phyloP scores from a whole-genome alignment of 2,329 filamentous ascomycete genomes.

The Fusarium mexicanum region DNA sequence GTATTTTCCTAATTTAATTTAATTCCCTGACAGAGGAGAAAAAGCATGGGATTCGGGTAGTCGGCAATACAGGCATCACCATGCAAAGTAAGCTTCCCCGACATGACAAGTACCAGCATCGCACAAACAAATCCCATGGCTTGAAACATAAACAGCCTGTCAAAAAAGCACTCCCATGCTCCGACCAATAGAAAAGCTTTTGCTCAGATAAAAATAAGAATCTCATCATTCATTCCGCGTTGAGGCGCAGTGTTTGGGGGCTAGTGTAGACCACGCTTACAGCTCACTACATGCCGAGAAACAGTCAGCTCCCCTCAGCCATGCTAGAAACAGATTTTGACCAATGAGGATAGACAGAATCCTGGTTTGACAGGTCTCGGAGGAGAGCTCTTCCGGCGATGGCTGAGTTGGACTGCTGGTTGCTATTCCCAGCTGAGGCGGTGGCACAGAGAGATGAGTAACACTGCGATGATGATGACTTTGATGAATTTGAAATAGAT shows the following conservation, averaged over 20 bases:
- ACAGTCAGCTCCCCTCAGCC: conserved; percentile 31
- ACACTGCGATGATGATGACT: neutral
- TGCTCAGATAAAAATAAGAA: conserved; percentile 10
- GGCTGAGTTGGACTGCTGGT: conserved; percentile 23
- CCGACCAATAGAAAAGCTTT: neutral
- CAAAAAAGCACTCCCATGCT: neutral
- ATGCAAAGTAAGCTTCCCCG: neutral
- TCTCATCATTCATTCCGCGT: neutral
- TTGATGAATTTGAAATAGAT: neutral
- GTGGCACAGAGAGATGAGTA: conserved; percentile 5
- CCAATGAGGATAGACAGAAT: neutral
- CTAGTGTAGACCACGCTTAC: conserved; percentile 29
- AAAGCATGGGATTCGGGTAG: neutral
- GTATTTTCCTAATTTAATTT: neutral
- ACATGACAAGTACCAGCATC: neutral
- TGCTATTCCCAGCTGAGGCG: conserved; percentile 29
- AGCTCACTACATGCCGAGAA: neutral
- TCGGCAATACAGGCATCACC: neutral
- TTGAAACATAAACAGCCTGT: neutral
- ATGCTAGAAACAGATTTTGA: neutral
- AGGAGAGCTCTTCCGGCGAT: conserved; percentile 9
- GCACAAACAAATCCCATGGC: neutral
- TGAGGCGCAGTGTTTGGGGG: conserved; percentile 32
- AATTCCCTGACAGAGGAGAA: neutral
- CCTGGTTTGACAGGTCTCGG: conserved; percentile 2